A percentile compares a stretch with the other conserved stretches of the same genome.
These are phyloP conservation scores for Nannochloropsis gaditana DNA, from an alignment of 108 stramenopile species.

Conservation along the genomic window DNA sequence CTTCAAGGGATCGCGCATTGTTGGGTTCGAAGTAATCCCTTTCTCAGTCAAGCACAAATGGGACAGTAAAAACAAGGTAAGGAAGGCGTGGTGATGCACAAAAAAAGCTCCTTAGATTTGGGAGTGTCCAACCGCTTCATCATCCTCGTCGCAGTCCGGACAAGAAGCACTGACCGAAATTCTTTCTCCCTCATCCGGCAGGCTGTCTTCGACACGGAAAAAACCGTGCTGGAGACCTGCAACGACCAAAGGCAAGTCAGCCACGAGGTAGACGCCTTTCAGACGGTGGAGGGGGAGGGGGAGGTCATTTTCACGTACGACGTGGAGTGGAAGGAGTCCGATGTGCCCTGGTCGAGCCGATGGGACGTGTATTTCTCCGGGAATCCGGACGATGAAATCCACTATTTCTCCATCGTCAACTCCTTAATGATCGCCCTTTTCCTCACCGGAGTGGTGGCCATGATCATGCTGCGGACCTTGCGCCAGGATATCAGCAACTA, in stretches of 20 bases:
- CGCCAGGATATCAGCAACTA: conserved; percentile 84
- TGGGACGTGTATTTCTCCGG: conserved; percentile 88
- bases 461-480: conserved; percentile 83
- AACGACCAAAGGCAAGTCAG: conserved; percentile 21
- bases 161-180: background rate
- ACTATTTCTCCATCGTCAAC: conserved; percentile 98
- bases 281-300: background rate
- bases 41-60: conserved; percentile 72
- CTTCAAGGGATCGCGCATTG: conserved; percentile 74
- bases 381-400: conserved; percentile 86
- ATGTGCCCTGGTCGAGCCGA: conserved; percentile 86
- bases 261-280: conserved; percentile 45
- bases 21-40: conserved; percentile 77
- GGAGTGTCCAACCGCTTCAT: background rate
- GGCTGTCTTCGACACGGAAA: conserved; percentile 2
- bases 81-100: conserved; percentile 64
- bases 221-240: conserved; percentile 15
- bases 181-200: background rate
- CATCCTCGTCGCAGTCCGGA: background rate
- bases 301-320: conserved; percentile 94
- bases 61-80: conserved; percentile 49
- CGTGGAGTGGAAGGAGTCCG: conserved; percentile 78
- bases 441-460: conserved; percentile 87
- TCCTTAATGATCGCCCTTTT: conserved; percentile 96
- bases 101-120: conserved; percentile 47